Base-by-base conservation (phyloP, 345 rosid genomes). In the Ceriops zippeliana region DNA sequence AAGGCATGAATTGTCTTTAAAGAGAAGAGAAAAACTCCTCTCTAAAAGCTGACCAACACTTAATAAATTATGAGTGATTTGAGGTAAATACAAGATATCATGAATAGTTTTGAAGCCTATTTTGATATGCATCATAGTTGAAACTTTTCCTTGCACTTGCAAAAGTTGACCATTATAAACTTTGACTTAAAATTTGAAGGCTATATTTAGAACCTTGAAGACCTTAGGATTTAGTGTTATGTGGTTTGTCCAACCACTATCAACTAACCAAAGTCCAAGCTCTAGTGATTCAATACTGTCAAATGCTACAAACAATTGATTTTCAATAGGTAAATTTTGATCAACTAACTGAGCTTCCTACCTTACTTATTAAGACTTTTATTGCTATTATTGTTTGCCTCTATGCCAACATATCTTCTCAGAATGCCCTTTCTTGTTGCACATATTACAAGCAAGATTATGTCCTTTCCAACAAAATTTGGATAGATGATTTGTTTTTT, bases 161-260 rank as follows among this genome's bases (percentile, higher is more conserved):
- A 17, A 1, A n/a, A 15, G n/a, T 51, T 5, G 6, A 17, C 7
- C 7, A 17, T 17, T 2, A 0, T 0, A 0, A 1, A 17, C 1
- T 15, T 1, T 51, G 5, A 17, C 11, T 51, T 15, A 17, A 24
- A 24, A 24, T 24, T 24, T 24, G 26, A 24, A 24, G 26, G 26
- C 1, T 24, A 1, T 24, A 24, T 24, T 1, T 24, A 24, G 26
- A 24, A 24, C 26, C 26, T 24, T 24, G 26, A 24, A 24, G 26
- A 24, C 26, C 26, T 24, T 24, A 3, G 17, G 11, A n/a, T 51
- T 51, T 15, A 1, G n/a, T 4, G 21, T 3, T 5, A 51, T 17
- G 1, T 51, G 7, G n/a, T 51, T 17, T 3, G 0, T 17, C 3
- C 0, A 51, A 0, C 7, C 1, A n/a, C 5, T 51, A 19, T 17